Conservation (phyloP, 768 basidiomycete genomes). For the Lactarius vividus region DNA sequence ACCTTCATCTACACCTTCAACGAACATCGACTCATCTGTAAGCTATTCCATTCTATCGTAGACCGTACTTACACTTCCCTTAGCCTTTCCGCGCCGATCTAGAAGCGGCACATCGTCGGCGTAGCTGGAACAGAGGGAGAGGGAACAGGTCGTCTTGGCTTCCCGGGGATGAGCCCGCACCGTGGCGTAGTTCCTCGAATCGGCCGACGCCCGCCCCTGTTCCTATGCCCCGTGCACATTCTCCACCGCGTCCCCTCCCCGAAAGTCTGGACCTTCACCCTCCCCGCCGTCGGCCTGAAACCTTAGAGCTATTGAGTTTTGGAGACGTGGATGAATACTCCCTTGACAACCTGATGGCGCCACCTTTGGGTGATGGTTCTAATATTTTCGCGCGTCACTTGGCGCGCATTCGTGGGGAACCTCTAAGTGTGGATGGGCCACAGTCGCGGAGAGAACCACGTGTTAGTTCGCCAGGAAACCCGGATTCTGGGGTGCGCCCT, state of each 20-base stretch:
- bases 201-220: slow-evolving; percentile 10
- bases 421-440: slow-evolving; percentile 10
- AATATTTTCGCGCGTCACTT: slow-evolving; percentile 9
- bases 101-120: slow-evolving; percentile 15
- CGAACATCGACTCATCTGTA: slow-evolving; percentile 6
- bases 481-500: slow-evolving; percentile 12
- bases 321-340: slow-evolving; percentile 16
- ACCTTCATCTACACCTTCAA: slow-evolving; percentile 5
- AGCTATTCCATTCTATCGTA: background rate
- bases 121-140: slow-evolving; percentile 20
- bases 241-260: slow-evolving; percentile 10
- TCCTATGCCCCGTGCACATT: slow-evolving; percentile 21
- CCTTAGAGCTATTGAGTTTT: slow-evolving; percentile 10
- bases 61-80: background rate
- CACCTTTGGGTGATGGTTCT: background rate
- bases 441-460: slow-evolving; percentile 13
- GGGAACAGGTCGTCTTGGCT: slow-evolving; percentile 10
- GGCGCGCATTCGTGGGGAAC: slow-evolving; percentile 16
- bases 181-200: slow-evolving; percentile 16
- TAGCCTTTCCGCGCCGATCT: slow-evolving; percentile 18
- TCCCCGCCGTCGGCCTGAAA: slow-evolving; percentile 4
- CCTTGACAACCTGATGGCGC: background rate
- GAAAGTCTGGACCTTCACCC: slow-evolving; percentile 15
- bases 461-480: slow-evolving; percentile 3
- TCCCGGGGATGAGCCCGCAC: slow-evolving; percentile 3